Evolutionary conservation across 1,284 basidiomycete genomes (phyloP), one percentile per base, ranked within the genome.

Genomic region (Fomitopsis betulina): DNA sequence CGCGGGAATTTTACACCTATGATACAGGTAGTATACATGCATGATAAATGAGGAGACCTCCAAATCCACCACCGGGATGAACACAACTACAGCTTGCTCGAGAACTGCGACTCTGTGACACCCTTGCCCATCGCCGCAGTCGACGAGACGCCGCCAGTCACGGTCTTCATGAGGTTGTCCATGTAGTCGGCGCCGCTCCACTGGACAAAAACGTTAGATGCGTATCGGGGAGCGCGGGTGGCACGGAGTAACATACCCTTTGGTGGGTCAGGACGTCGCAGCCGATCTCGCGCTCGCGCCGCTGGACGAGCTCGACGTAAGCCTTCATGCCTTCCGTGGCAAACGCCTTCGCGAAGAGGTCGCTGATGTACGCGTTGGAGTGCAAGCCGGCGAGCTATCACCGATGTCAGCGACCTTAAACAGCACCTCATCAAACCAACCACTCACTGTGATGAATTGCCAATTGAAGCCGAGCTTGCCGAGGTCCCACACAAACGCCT

Each of bases 341-440:
- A 71, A 89, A 99, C 53, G 87, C 82, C 67, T 85, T 76, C 17
- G 96, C 95, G 73, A 99, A 98, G 40, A 91, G 77, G 73, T 98
- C 95, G 66, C 89, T 94, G 73, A 99, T 99, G 76, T 95, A 97
- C 39, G 90, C 96, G 75, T 96, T 98, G 65, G 95, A 96, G 75
- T 99, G 96, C 55, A 98, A 81, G 63, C 97, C 97, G 57, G 86
- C 96, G 60, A 98, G 93, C 93, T 94, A 19, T 7, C 19, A 64
- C 52, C 52, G 43, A 54, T 37, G 37, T 39, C 52, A 35, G 37
- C 17, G 50, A 13, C 21, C 21, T 2, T 10, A 15, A 9, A 0
- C 40, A 17, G 30, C 7, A n/a, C 49, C 53, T 30, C 63, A 39
- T 35, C 49, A 17, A 19, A 8, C 13, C 3, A 43, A 13, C 53